Evolutionary conservation across 192 early-diverging fungal species (phyloP).

Genomic region (Backusella circina): DNA sequence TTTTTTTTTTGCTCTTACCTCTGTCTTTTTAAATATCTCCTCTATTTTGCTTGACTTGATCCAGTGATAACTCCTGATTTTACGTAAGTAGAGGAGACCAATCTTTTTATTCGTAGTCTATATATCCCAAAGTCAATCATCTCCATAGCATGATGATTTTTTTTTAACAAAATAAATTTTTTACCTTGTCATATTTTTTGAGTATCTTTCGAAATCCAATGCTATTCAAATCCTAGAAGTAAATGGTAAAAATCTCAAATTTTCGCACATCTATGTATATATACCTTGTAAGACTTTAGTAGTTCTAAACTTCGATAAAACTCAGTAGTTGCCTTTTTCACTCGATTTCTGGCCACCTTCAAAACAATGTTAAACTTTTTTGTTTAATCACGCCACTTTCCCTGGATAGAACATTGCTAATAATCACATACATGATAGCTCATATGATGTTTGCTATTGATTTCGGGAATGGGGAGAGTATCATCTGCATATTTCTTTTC

Average conservation of each 20-base stretch:
- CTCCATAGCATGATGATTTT: neutral
- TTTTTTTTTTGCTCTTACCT: neutral
- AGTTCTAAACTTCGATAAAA: slow-evolving; percentile 69
- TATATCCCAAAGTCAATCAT: slow-evolving; percentile 10
- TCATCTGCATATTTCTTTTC: neutral
- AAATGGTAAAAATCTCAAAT: neutral
- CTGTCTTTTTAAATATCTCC: slow-evolving; percentile 25
- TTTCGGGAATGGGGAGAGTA: neutral
- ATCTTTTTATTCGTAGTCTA: slow-evolving; percentile 42
- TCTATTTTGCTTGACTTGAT: slow-evolving; percentile 21
- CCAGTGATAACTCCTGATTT: slow-evolving; percentile 54
- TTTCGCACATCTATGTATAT: too few species aligned
- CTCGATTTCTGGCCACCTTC: slow-evolving; percentile 39
- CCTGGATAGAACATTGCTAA: neutral
- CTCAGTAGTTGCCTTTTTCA: slow-evolving; percentile 70
- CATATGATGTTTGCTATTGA: neutral
- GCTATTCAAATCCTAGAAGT: slow-evolving; percentile 40
- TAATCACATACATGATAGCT: neutral
- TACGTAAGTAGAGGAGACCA: slow-evolving; percentile 37
- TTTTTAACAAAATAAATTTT: neutral
- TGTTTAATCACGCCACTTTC: neutral
- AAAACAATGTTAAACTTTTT: neutral
- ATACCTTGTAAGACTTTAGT: slow-evolving; percentile 62
- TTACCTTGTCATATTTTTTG: slow-evolving; percentile 74
- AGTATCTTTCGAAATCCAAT: slow-evolving; percentile 69